Evolutionary conservation across 176 grass and related monocot species (phyloP), one percentile per base, ranked within the genome.

Genomic region (Aechmea fasciata): DNA sequence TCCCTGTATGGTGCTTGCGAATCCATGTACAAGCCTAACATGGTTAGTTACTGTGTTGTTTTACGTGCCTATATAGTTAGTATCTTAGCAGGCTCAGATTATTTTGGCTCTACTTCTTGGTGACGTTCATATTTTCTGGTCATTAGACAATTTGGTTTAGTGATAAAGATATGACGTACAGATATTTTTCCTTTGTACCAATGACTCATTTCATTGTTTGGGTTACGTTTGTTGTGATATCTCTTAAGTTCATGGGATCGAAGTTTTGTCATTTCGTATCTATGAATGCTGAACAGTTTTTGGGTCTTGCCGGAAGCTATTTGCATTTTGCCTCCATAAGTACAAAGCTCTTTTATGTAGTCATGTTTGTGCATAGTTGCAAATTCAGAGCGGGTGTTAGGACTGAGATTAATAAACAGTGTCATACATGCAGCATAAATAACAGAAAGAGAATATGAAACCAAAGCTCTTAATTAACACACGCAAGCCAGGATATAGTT

Each of bases 1-100:
- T 92, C 86, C 72, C 72, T 97, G 64, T 92, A 92, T 87, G 93
- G 93, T 85, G 86, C 76, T 64, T 92, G 86, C 49, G 93, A 97
- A 69, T 90, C 93, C 77, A 97, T 97, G 93, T 97, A 92, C 68
- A 92, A 97, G 66, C 89, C 89, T 76, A 69, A 87, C 79, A 97
- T 97, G 94, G 86, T 97, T 90, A 81, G 79, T 83, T 19, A 52
- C 47, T 68, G 13, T 78, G n/a, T 52, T 48, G 57, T 66, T 53
- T 17, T 18, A 33, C 49, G 9, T 75, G 54, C 41, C 10, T 49
- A 11, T 47, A 47, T 20, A 48, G 22, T 28, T 26, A 0, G 67
- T 72, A 61, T 41, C 52, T 5, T 28, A 55, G 65, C 48, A 20
- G 7, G 15, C 24, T 48, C 26, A 49, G 1, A 26, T 18, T 48